Percentiles rank a stretch among this genome's conserved stretches.
These are phyloP conservation scores for Fusarium denticulatum DNA, from an alignment of 2,329 filamentous ascomycete genomes.

Conservation along the genomic window DNA sequence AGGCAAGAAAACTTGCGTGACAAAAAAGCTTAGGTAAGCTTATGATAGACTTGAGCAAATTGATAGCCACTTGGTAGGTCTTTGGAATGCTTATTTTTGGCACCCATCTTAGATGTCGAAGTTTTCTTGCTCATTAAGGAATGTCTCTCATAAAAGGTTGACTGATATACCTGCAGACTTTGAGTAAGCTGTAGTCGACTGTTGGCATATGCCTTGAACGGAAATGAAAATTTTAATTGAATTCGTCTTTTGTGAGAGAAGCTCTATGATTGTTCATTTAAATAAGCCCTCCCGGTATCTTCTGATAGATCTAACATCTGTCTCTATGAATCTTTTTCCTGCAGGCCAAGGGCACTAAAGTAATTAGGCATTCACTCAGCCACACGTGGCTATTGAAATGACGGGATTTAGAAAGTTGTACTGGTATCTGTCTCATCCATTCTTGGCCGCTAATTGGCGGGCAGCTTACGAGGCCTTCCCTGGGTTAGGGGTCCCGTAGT, in stretches of 20 bases:
- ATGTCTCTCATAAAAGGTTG: slow-evolving; percentile 6
- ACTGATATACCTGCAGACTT: background rate
- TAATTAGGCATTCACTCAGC: background rate
- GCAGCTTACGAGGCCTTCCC: slow-evolving; percentile 13
- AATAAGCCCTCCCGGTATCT: background rate
- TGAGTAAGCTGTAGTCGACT: background rate
- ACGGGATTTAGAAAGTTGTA: background rate
- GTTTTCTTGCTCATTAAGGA: background rate
- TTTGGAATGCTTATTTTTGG: background rate
- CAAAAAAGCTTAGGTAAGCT: background rate
- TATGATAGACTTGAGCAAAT: background rate
- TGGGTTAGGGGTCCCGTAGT: slow-evolving; percentile 11
- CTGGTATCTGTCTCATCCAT: slow-evolving; percentile 3
- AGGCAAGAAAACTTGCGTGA: background rate
- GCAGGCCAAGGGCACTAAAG: background rate
- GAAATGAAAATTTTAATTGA: background rate
- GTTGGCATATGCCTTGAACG: background rate
- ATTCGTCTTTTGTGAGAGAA: background rate
- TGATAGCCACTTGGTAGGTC: background rate
- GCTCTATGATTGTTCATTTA: background rate
- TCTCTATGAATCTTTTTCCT: slow-evolving; percentile 3
- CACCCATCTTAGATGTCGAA: background rate
- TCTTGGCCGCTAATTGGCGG: slow-evolving; percentile 3
- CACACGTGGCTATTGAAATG: slow-evolving; percentile 12
- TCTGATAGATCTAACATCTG: background rate